phyloP scores from a whole-genome alignment of 2,329 filamentous ascomycete genomes.

The Chrysosporium keratinophilum region DNA sequence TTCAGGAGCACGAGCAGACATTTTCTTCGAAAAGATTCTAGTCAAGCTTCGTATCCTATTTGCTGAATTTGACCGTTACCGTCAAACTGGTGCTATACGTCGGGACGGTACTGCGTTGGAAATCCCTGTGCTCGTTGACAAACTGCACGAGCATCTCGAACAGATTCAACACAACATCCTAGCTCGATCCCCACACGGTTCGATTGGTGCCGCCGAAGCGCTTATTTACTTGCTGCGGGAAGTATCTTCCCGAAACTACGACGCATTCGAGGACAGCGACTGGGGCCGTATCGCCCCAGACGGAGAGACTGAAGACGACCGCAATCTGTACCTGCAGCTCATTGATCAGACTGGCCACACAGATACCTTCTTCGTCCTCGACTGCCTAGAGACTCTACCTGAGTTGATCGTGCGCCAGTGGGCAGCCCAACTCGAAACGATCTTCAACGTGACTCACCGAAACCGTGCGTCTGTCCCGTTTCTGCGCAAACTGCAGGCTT shows the following conservation, averaged over 20 bases:
- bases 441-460: conserved; percentile 37
- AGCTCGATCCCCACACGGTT: conserved; percentile 28
- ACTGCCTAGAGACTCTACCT: conserved; percentile 30
- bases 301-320: conserved; percentile 33
- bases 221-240: conserved; percentile 32
- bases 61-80: conserved; percentile 33
- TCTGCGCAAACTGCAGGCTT: conserved; percentile 24
- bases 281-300: conserved; percentile 27
- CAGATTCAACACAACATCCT: conserved; percentile 27
- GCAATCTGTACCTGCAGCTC: conserved; percentile 35
- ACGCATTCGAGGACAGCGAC: conserved; percentile 29
- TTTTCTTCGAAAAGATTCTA: conserved; percentile 37
- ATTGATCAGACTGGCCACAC: conserved; percentile 21
- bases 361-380: conserved; percentile 28
- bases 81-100: conserved; percentile 23
- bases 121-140: conserved; percentile 25
- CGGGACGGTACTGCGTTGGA: conserved; percentile 21
- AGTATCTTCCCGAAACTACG: conserved; percentile 31
- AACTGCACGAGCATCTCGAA: conserved; percentile 25
- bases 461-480: conserved; percentile 31
- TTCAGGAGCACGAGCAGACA: conserved; percentile 31
- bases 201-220: conserved; percentile 29
- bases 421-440: conserved; percentile 22
- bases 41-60: conserved; percentile 28
- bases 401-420: conserved; percentile 25